Evolutionary conservation across 352 stramenopile species (phyloP).

Genomic region (Pythium volutum): DNA sequence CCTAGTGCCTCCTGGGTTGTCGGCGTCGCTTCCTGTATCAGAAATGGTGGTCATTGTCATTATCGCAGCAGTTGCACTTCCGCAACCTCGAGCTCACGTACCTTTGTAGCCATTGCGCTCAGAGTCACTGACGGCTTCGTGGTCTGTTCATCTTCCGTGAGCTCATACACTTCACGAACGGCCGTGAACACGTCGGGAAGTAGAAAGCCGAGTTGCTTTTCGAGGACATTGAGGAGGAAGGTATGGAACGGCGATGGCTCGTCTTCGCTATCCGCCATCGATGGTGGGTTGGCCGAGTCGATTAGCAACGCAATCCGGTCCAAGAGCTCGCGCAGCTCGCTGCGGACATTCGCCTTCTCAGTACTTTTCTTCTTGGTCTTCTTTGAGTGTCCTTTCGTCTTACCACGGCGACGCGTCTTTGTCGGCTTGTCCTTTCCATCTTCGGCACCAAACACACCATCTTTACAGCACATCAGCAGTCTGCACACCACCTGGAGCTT

Average conservation of each 20-base stretch:
- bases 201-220: constrained; percentile 34
- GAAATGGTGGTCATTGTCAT: background rate
- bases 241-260: constrained; percentile 65
- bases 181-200: constrained; percentile 49
- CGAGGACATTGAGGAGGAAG: constrained; percentile 56
- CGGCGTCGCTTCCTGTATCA: background rate
- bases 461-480: constrained; percentile 38
- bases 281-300: constrained; percentile 63
- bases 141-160: constrained; percentile 37
- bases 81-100: background rate
- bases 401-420: background rate
- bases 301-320: constrained; percentile 74
- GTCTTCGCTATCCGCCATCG: constrained; percentile 60
- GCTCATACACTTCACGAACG: constrained; percentile 54
- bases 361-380: constrained; percentile 36
- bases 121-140: background rate
- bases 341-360: constrained; percentile 22
- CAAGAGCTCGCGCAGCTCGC: constrained; percentile 64
- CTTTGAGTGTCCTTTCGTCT: constrained; percentile 27
- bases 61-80: background rate
- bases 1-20: background rate
- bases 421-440: background rate
- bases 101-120: background rate
- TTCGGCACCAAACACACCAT: constrained; percentile 3
- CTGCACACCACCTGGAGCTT: constrained; percentile 68